Evolutionary conservation across 2,329 filamentous ascomycete genomes (phyloP), one percentile per base, ranked within the genome.

Genomic region (Phyllosticta citriasiana): DNA sequence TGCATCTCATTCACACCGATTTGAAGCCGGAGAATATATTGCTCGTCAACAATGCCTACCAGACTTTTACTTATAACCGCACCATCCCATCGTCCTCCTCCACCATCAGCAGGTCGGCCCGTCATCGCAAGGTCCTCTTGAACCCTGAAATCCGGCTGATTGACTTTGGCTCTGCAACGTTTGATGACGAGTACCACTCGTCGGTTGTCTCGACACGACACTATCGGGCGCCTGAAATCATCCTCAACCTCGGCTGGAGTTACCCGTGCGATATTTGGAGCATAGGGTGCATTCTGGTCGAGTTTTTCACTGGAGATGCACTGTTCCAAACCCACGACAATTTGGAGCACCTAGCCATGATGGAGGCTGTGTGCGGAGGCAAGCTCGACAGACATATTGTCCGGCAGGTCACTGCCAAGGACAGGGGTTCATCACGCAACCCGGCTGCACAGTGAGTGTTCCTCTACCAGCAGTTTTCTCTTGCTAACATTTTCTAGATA

Each of bases 1-100:
- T 99, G 19, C 96, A 97, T 73, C 83, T 99, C 66, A 97, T 99
- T 64, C 94, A 99, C 73, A 99, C 94, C 53, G 84, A 87, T 72
- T 71, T 87, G 64, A 87, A 87, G 71, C 84, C 84, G 2, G 84
- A 87, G 72, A 87, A 87, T 66, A 87, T 87, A 64, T 78, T 87
- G 19, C 78, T 87, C 25, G 83, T 87, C 63, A 83, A 82, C 71
- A 85, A 82, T 71, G 76, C 76, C 54, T 87, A 87, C 67, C 84
- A 87, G 69, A 87, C 84, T 1, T 87, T 87, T 68, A 87, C 84
- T 40, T 87, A 87, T 72, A 86, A 86, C 71, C 81, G 84, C 59
- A 83, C 82, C 62, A 86, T 87, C 26, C 84, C 84, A 2, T 86
- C 84, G 2, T 86, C 84, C 9, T 85, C 84, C 8, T 81, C 81